A percentile compares a stretch with the other conserved stretches of the same genome.
Conservation (phyloP, 1,139 yeast genomes). For the Blastobotrys ciferrii region DNA sequence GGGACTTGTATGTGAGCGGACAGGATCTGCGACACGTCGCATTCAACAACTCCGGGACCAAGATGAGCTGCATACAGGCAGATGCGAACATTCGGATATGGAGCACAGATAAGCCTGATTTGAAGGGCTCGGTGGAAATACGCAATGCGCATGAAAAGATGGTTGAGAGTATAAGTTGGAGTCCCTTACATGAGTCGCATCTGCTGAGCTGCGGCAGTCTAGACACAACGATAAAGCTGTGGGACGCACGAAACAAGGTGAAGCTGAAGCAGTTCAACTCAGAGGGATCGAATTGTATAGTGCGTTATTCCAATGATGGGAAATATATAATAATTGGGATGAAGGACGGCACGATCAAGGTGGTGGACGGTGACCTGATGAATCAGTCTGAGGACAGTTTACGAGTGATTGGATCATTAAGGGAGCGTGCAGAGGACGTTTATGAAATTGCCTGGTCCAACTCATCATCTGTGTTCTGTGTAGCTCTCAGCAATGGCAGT, state of each 20-base stretch:
- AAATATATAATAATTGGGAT: constrained; percentile 50
- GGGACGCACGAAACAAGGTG: constrained; percentile 51
- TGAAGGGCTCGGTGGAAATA: constrained; percentile 25
- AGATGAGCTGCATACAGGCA: constrained; percentile 28
- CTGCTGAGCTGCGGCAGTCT: constrained; percentile 56
- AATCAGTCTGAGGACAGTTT: constrained; percentile 17
- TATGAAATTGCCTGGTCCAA: constrained; percentile 42
- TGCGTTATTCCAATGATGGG: constrained; percentile 54
- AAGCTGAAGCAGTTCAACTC: constrained; percentile 41
- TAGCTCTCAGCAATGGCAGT: constrained; percentile 39
- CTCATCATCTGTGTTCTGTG: constrained; percentile 30
- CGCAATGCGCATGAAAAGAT: constrained; percentile 37
- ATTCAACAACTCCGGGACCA: constrained; percentile 33
- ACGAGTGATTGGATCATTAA: constrained; percentile 20
- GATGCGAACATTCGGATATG: constrained; percentile 32
- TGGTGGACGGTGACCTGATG: constrained; percentile 21
- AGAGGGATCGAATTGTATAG: constrained; percentile 38
- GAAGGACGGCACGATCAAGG: constrained; percentile 30
- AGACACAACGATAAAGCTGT: constrained; percentile 51
- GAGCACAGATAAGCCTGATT: constrained; percentile 30
- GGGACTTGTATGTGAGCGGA: constrained; percentile 18
- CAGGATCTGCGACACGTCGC: constrained; percentile 21
- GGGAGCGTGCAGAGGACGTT: constrained; percentile 29
- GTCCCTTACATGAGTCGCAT: constrained; percentile 52
- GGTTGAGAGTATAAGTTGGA: constrained; percentile 58